Percentiles rank a stretch among this genome's conserved stretches.
These are phyloP conservation scores for Physaria fendleri DNA, from an alignment of 345 rosid genomes.

Conservation along the genomic window DNA sequence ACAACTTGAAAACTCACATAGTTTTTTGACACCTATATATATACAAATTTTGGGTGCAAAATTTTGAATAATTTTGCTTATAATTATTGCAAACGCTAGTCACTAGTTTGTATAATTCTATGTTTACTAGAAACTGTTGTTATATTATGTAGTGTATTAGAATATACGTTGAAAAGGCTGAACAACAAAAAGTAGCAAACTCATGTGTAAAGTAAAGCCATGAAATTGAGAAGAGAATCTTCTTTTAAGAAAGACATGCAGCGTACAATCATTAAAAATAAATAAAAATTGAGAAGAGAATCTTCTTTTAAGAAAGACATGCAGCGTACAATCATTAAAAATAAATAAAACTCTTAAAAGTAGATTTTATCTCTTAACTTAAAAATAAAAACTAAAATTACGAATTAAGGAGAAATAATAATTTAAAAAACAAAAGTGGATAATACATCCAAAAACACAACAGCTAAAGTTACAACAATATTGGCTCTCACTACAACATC, in stretches of 20 bases:
- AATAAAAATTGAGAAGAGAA: slow-evolving; percentile 40
- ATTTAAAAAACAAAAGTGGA: slow-evolving; percentile 23
- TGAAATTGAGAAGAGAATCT: slow-evolving; percentile 43
- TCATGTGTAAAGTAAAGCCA: slow-evolving; percentile 33
- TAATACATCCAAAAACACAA: slow-evolving; percentile 36
- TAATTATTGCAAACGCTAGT: too few relatives aligned
- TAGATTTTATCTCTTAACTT: too few relatives aligned
- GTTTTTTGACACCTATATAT: too few relatives aligned
- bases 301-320: slow-evolving; percentile 75
- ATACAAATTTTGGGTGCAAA: too few relatives aligned
- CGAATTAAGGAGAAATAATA: slow-evolving; percentile 19
- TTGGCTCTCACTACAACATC: slow-evolving; percentile 29
- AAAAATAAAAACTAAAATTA: slow-evolving; percentile 22
- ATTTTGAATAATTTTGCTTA: too few relatives aligned
- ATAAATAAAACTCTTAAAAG: slow-evolving; percentile 29
- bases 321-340: slow-evolving; percentile 46
- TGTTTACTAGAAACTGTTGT: too few relatives aligned
- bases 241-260: slow-evolving; percentile 71
- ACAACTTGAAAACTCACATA: too few relatives aligned
- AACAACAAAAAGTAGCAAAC: slow-evolving; percentile 29
- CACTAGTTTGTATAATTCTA: too few relatives aligned
- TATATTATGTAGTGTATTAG: slow-evolving; percentile 14
- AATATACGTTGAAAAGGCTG: slow-evolving; percentile 27
- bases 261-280: slow-evolving; percentile 46
- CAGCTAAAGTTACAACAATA: slow-evolving; percentile 32